A percentile compares a stretch with the other conserved stretches of the same genome.
Evolutionary conservation across 164 flowering plant species (phyloP).

Genomic region (Chloranthus sessilifolius): DNA sequence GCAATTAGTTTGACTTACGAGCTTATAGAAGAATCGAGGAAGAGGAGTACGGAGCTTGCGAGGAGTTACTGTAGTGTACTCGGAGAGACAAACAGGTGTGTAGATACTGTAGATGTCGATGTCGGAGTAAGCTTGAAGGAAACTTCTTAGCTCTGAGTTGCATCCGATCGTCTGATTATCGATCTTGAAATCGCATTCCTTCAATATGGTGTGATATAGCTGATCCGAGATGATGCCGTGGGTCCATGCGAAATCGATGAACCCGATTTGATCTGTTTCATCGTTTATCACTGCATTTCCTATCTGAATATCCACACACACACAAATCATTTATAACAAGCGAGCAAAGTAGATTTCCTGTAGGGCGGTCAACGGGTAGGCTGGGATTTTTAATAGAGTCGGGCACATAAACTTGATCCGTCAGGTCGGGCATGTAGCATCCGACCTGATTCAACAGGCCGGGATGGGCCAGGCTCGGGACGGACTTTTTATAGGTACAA

Average conservation of each 20-base stretch:
- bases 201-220: constrained; percentile 26
- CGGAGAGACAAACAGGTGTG: constrained; percentile 36
- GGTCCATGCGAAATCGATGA: constrained; percentile 62
- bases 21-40: constrained; percentile 27
- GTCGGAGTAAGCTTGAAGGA: constrained; percentile 30
- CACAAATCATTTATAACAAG: too few relatives aligned
- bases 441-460: too few relatives aligned
- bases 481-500: too few relatives aligned
- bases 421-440: too few relatives aligned
- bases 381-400: too few relatives aligned
- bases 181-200: constrained; percentile 32
- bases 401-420: too few relatives aligned
- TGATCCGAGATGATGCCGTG: constrained; percentile 64
- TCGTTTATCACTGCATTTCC: constrained; percentile 64
- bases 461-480: too few relatives aligned
- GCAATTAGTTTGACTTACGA: too few relatives aligned
- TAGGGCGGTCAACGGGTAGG: too few relatives aligned
- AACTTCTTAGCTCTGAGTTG: constrained; percentile 8
- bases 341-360: too few relatives aligned
- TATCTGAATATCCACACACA: constrained; percentile 36
- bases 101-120: constrained; percentile 68
- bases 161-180: constrained; percentile 21
- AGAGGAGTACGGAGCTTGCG: constrained; percentile 16
- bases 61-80: neutral
- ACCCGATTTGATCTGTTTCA: constrained; percentile 38